Base-by-base conservation (phyloP, 441 rosid species). In the Melastoma candidum region DNA sequence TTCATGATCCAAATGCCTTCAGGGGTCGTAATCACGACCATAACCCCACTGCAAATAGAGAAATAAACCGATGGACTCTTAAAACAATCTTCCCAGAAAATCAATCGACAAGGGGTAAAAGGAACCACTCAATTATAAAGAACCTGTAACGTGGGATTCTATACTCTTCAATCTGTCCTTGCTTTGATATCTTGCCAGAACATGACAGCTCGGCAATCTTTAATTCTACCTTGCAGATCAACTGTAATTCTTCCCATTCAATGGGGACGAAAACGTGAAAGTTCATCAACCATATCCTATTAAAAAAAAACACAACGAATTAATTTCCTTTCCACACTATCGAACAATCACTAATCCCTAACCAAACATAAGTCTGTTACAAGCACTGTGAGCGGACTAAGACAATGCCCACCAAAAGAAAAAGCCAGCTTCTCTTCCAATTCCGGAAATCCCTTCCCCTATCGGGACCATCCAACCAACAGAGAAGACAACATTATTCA, bases 1-100 rank as follows among this genome's bases (percentile, higher is more conserved):
- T 69, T 93, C 98, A 62, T 93, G 97, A 62, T 93, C 98, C 88
- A 93, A 68, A 93, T 73, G 49, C 95, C 98, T 44, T 86, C 87
- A 1, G 95, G 95, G 59, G 99, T 86, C 47, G 97, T 80, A 57
- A 93, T 65, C 24, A 88, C 92, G 49, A 88, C n/a, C 87, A 69
- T 82, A 93, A 65, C 97, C 97, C 95, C 95, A 93, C 98, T 88
- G 80, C 58, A 70, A 4, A 41, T 12, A 53, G 12, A 12, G 4
- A 8, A 11, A 11, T 11, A n/a, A 51, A 22, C 22, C 14, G 14
- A 44, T 17, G 46, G 46, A 17, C 22, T 22, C 5, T 24, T 51
- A 25, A 27, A 14, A 22, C 14, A 22, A 12, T 29, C 14, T 4
- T n/a, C 9, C 48, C 26, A 47, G 22, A 3, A 12, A 48, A 26